These are phyloP conservation scores for Hyaloscypha hepaticicola DNA, from an alignment of 495 filamentous ascomycete species.

Conservation along the genomic window DNA sequence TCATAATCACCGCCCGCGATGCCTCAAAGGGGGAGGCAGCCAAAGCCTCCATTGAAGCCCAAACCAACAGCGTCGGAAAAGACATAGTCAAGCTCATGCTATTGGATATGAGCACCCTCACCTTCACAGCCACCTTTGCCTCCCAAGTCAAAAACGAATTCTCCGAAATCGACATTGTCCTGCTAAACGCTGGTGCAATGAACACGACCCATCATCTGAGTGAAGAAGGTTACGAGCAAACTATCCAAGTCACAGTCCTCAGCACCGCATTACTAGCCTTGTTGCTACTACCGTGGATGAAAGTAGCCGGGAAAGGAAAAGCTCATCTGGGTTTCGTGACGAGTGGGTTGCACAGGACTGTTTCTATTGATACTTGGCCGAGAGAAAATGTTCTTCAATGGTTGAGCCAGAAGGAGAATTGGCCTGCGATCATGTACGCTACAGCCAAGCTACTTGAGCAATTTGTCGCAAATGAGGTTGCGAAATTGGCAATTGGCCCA, in stretches of 20 bases:
- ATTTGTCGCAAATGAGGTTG: constrained; percentile 38
- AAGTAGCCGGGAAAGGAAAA: constrained; percentile 27
- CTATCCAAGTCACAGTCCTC: constrained; percentile 31
- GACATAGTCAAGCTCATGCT: constrained; percentile 59
- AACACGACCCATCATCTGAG: constrained; percentile 14
- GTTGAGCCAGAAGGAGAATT: constrained; percentile 35
- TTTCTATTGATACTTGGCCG: constrained; percentile 19
- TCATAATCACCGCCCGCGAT: constrained; percentile 50
- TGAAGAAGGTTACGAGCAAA: constrained; percentile 28
- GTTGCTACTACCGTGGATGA: constrained; percentile 31
- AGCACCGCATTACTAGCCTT: constrained; percentile 28
- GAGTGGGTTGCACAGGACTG: constrained; percentile 29
- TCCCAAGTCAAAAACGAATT: constrained; percentile 24
- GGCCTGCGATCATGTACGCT: constrained; percentile 27
- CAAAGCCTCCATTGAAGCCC: constrained; percentile 38
- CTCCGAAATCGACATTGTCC: constrained; percentile 28
- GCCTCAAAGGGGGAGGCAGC: constrained; percentile 39
- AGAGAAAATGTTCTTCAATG: constrained; percentile 32
- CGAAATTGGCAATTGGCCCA: constrained; percentile 29
- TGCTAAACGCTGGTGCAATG: constrained; percentile 31
- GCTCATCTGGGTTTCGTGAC: constrained; percentile 32
- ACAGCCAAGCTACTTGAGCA: constrained; percentile 43
- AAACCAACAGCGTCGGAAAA: constrained; percentile 35
- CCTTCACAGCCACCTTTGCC: constrained; percentile 25
- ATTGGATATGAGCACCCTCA: constrained; percentile 49